phyloP scores from a whole-genome alignment of 2,329 filamentous ascomycete species.

The Pezicula rhizophila region DNA sequence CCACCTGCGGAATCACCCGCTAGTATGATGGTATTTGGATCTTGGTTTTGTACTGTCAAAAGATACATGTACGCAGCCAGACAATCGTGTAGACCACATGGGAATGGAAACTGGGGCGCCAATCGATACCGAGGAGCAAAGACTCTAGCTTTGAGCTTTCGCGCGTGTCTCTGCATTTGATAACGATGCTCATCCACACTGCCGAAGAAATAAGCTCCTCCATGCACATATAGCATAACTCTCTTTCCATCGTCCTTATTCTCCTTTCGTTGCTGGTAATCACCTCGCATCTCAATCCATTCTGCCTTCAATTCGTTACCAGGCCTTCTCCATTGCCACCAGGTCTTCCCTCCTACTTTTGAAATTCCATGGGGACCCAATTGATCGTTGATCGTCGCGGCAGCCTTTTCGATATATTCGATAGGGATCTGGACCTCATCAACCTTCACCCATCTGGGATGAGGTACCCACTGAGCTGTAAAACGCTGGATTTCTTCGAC shows the following conservation, averaged over 20 bases:
- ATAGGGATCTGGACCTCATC: slow-evolving; percentile 61
- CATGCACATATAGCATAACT: slow-evolving; percentile 91
- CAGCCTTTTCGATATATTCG: slow-evolving; percentile 59
- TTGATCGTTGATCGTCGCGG: slow-evolving; percentile 62
- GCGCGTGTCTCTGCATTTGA: slow-evolving; percentile 91
- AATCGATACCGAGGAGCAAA: slow-evolving; percentile 84
- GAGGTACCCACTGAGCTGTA: slow-evolving; percentile 85
- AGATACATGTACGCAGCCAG: slow-evolving; percentile 82
- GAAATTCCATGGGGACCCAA: slow-evolving; percentile 71
- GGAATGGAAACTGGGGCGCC: slow-evolving; percentile 91
- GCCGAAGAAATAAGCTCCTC: slow-evolving; percentile 92
- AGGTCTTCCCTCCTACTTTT: slow-evolving; percentile 71
- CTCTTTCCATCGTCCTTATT: slow-evolving; percentile 55
- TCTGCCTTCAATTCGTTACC: slow-evolving; percentile 68
- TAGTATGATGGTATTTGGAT: slow-evolving; percentile 75
- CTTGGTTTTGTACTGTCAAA: slow-evolving; percentile 68
- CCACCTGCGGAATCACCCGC: slow-evolving; percentile 92
- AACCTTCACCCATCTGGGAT: slow-evolving; percentile 79
- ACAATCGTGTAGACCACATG: slow-evolving; percentile 86
- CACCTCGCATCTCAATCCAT: slow-evolving; percentile 92
- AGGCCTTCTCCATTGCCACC: slow-evolving; percentile 84
- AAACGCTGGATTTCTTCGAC: slow-evolving; percentile 92
- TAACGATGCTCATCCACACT: slow-evolving; percentile 97
- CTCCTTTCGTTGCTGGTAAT: slow-evolving; percentile 68
- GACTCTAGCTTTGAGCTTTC: slow-evolving; percentile 85